Evolutionary conservation across 768 basidiomycete species (phyloP), one percentile per base, ranked within the genome.

Genomic region (Tylopilus plumbeoviolaceoides): DNA sequence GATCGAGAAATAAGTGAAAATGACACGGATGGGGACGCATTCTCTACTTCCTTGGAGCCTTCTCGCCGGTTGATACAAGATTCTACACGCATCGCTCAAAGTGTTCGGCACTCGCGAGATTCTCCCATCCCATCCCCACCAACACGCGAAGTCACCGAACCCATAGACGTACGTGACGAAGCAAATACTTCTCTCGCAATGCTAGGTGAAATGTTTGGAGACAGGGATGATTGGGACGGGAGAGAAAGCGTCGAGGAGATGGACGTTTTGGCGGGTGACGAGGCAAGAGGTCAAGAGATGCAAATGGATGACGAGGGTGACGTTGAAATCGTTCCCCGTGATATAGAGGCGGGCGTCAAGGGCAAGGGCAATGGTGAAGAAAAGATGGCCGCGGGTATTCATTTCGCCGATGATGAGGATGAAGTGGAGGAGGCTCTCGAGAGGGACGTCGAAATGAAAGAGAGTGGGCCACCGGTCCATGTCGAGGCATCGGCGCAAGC

Each of bases 191-290:
- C 58, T 6, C 58, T 67, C 20, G 30, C 56, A 6, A 70, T 88
- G 17, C 68, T 87, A 0, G 63, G 72, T 7, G 74, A 78, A 1
- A 66, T 89, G 33, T 87, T 87, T 44, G 81, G 74, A 1, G 70
- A 68, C 17, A 71, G 72, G 12, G 74, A 74, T 5, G 77, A 83
- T 7, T 88, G 87, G 87, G 75, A 74, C 3, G 84, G 79, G 7
- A 66, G 67, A 21, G 86, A 87, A 63, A 81, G 77, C 53, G 67
- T 81, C 4, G 79, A 81, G 1, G 85, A 83, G 25, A 66, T 82
- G 38, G 83, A 83, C 47, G 47, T 31, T 18, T 15, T 47, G 4
- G 58, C 71, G 67, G 23, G 70, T 66, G 36, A 31, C 67, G 44
- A 27, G 10, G 23, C 2, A 20, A 38, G n/a, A 12, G 42, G 9